Conservation (phyloP, 2,329 filamentous ascomycete species). For the Neofusicoccum sp. region DNA sequence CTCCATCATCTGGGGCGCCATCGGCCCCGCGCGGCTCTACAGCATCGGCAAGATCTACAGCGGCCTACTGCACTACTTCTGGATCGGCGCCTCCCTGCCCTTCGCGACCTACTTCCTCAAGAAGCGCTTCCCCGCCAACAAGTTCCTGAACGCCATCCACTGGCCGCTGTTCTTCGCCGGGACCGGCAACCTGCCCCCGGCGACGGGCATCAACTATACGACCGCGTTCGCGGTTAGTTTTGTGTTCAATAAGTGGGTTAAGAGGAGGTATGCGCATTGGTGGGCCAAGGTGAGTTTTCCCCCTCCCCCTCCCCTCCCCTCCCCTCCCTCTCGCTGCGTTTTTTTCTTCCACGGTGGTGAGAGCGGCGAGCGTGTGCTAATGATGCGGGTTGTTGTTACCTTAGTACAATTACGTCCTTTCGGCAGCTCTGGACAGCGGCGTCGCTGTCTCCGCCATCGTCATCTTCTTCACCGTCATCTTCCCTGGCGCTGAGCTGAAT, state of each 20-base stretch:
- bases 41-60: conserved; percentile 49
- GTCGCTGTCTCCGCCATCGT: conserved; percentile 32
- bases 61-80: conserved; percentile 51
- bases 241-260: not conserved
- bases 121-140: conserved; percentile 47
- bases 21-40: conserved; percentile 55
- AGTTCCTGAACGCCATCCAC: conserved; percentile 51
- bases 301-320: conserved; percentile 18
- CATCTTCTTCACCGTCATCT: conserved; percentile 36
- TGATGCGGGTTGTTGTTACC: not conserved
- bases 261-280: not conserved
- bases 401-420: conserved; percentile 22
- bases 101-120: conserved; percentile 52
- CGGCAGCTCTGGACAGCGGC: conserved; percentile 35
- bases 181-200: conserved; percentile 56
- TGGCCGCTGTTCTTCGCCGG: conserved; percentile 63
- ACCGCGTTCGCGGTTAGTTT: conserved; percentile 2
- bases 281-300: not conserved
- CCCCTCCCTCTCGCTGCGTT: no score
- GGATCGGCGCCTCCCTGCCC: conserved; percentile 52
- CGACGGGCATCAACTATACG: conserved; percentile 14
- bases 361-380: no score
- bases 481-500: conserved; percentile 29
- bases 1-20: conserved; percentile 66
- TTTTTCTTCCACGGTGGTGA: no score